phyloP scores from a whole-genome alignment of 306 rosid species.

The Quercus mongolica region DNA sequence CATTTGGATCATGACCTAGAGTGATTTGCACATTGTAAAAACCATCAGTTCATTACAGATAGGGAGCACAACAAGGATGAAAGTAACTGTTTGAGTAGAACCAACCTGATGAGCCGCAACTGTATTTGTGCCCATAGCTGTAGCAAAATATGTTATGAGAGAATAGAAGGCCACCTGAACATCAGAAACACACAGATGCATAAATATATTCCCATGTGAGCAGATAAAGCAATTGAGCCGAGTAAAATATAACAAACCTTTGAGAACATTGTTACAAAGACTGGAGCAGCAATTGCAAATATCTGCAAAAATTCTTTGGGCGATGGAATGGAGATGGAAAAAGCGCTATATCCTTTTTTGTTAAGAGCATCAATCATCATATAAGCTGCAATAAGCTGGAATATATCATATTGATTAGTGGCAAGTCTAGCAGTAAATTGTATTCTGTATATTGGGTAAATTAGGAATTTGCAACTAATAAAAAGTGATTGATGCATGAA shows the following conservation, averaged over 20 bases:
- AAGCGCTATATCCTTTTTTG: slow-evolving; percentile 55
- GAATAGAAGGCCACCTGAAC: slow-evolving; percentile 45
- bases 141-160: slow-evolving; percentile 39
- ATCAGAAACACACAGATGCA: slow-evolving; percentile 1
- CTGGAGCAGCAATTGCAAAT: slow-evolving; percentile 63
- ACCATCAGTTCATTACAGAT: not conserved
- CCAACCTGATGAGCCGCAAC: slow-evolving; percentile 47
- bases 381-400: slow-evolving; percentile 65
- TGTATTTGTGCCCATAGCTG: slow-evolving; percentile 32
- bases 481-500: not conserved
- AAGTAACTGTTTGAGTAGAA: slow-evolving; percentile 3
- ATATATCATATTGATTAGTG: not conserved
- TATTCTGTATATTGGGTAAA: not conserved
- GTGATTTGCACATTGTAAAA: not conserved
- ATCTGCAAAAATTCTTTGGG: slow-evolving; percentile 38
- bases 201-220: not conserved
- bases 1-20: slow-evolving; percentile 40
- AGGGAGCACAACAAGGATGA: not conserved
- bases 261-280: slow-evolving; percentile 61
- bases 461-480: not conserved
- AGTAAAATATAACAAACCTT: slow-evolving; percentile 46
- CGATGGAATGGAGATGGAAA: slow-evolving; percentile 54
- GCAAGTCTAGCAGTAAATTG: not conserved
- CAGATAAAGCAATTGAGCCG: not conserved
- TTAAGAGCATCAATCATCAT: slow-evolving; percentile 64